These are phyloP conservation scores for Populus simonii DNA, from an alignment of 345 rosid species.

Conservation along the genomic window DNA sequence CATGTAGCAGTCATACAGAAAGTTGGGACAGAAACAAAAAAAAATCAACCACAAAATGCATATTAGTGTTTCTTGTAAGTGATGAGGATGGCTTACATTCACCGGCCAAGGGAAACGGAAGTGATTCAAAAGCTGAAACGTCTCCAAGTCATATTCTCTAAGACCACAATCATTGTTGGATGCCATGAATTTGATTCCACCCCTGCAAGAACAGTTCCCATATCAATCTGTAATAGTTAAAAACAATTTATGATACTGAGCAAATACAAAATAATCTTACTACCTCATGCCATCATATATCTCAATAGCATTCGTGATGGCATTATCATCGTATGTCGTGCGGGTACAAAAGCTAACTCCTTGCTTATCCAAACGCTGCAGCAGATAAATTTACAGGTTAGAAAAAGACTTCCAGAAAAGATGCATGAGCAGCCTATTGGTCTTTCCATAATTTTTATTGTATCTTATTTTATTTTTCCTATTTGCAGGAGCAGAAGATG, in stretches of 20 bases:
- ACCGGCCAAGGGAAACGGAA: constrained; percentile 58
- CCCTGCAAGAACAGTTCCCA: constrained; percentile 35
- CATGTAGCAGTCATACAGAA: background rate
- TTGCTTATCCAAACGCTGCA: constrained; percentile 46
- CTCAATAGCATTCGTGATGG: constrained; percentile 58
- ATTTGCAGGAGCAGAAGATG: background rate
- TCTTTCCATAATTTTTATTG: background rate
- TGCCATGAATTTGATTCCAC: constrained; percentile 52
- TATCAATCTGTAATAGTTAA: background rate
- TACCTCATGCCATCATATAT: constrained; percentile 59
- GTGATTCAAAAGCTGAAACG: constrained; percentile 48
- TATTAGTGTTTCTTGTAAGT: background rate
- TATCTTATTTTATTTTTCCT: background rate
- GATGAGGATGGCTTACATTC: constrained; percentile 37
- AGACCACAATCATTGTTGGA: constrained; percentile 52
- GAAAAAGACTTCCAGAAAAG: background rate
- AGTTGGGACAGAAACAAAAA: background rate
- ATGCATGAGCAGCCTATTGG: background rate
- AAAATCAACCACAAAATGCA: background rate
- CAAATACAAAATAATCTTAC: background rate
- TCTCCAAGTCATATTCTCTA: constrained; percentile 53
- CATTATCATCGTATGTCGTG: constrained; percentile 55
- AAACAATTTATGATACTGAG: background rate
- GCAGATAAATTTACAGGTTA: background rate
- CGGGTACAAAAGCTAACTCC: constrained; percentile 62